Evolutionary conservation across 2,329 filamentous ascomycete genomes (phyloP), one percentile per base, ranked within the genome.

Genomic region (Fusarium sublunatum): DNA sequence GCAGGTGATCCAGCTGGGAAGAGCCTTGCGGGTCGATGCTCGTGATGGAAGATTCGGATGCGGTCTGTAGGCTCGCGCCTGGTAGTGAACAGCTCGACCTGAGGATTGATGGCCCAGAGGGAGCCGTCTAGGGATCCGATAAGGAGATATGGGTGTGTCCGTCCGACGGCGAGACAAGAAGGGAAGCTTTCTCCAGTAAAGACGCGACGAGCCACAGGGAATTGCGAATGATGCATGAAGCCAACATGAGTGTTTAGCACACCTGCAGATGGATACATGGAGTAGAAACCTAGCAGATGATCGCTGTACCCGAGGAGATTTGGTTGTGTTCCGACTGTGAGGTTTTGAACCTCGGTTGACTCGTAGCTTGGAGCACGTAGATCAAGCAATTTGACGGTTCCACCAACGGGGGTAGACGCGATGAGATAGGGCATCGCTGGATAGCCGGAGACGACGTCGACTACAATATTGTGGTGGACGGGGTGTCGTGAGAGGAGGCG

Each of bases 341-440:
- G 78, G 42, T 78, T 79, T 15, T 82, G 79, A 46, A 84, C 81
- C 66, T 83, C 85, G 3, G 84, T 84, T 13, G 78, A 78, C 67
- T 87, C 84, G 59, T 75, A 76, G 62, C 80, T 82, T 2, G 85
- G 84, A 24, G 79, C 77, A 22, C 77, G 77, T 9, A 88, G 74
- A 69, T 88, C 84, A 6, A 84, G 76, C 9, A 87, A 70, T 22
- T 82, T 83, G 22, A 80, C 74, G 22, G 81, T 78, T 49, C 85
- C 85, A 19, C 83, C 83, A 12, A 86, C 76, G 0, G 85, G 84
- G 5, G 80, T 77, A 2, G 84, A 85, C 7, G 82, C 80, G n/a
- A 87, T 75, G 8, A 86, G 70, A 61, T 83, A 84, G 0, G 85
- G 85, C 53, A 83, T 76, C 2, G 84, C 83, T 5, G 85, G 85